Percentiles rank a stretch among this genome's conserved stretches.
Conservation (phyloP, 495 filamentous ascomycete genomes). For the Daldinia loculata region DNA sequence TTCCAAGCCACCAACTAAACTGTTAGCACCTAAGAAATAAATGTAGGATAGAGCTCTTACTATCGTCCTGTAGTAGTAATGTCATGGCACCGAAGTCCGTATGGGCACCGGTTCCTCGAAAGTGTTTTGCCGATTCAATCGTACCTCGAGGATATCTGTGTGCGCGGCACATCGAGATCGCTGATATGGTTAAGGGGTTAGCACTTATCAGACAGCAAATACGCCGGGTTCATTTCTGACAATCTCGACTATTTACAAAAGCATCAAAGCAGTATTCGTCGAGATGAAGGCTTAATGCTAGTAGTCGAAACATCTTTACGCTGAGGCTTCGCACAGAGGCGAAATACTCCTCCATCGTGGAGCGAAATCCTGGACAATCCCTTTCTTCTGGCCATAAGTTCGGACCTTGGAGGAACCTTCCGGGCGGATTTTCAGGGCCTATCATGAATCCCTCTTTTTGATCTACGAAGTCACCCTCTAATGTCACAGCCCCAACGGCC, state of each 20-base stretch:
- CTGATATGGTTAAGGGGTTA: slow-evolving; percentile 19
- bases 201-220: slow-evolving; percentile 6
- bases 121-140: slow-evolving; percentile 31
- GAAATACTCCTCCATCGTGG: slow-evolving; percentile 50
- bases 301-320: slow-evolving; percentile 48
- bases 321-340: slow-evolving; percentile 46
- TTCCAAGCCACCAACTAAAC: slow-evolving; percentile 52
- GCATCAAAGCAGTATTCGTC: slow-evolving; percentile 53
- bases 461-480: slow-evolving; percentile 39
- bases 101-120: slow-evolving; percentile 58
- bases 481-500: slow-evolving; percentile 36
- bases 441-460: slow-evolving; percentile 48
- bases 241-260: slow-evolving; percentile 50
- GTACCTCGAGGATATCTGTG: slow-evolving; percentile 46
- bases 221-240: slow-evolving; percentile 17
- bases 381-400: slow-evolving; percentile 58
- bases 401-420: slow-evolving; percentile 53
- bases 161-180: slow-evolving; percentile 42
- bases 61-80: slow-evolving; percentile 55
- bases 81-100: slow-evolving; percentile 61
- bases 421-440: slow-evolving; percentile 34
- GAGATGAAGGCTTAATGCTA: slow-evolving; percentile 55
- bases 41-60: slow-evolving; percentile 33
- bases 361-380: slow-evolving; percentile 44
- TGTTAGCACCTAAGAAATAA: not conserved